Conservation (phyloP, 129 eudicot genomes). For the Glebionis coronaria region DNA sequence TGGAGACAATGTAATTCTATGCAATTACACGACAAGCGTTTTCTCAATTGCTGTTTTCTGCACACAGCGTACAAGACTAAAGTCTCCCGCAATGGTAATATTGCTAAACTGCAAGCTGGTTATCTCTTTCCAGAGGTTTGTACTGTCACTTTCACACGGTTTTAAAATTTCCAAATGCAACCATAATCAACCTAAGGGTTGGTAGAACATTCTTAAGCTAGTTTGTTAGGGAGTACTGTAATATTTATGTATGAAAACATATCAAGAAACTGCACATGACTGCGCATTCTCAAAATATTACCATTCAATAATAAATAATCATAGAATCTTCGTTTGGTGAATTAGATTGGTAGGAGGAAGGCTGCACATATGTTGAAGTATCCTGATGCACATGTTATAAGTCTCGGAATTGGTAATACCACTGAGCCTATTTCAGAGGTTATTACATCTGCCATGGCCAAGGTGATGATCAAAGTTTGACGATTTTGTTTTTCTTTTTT, state of each 20-base stretch:
- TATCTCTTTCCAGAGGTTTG: slow-evolving; percentile 89
- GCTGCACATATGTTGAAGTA: slow-evolving; percentile 66
- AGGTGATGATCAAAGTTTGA: slow-evolving; percentile 35
- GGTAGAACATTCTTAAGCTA: no score
- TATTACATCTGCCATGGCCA: slow-evolving; percentile 86
- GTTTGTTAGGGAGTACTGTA: no score
- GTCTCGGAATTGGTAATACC: slow-evolving; percentile 94
- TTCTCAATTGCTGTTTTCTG: no score
- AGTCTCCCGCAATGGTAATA: slow-evolving; percentile 71
- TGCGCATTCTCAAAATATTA: no score
- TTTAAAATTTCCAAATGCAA: slow-evolving; percentile 1
- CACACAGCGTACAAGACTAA: slow-evolving; percentile 59
- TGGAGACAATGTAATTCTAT: no score
- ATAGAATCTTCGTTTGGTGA: not conserved
- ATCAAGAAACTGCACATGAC: no score
- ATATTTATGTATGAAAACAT: no score
- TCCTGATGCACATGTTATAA: slow-evolving; percentile 91
- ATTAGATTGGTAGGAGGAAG: slow-evolving; percentile 74
- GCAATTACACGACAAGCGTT: no score
- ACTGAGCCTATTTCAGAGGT: slow-evolving; percentile 96
- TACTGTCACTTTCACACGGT: slow-evolving; percentile 1
- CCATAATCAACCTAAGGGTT: no score
- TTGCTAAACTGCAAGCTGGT: slow-evolving; percentile 86
- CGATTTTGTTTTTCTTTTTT: not conserved
- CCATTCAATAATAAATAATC: no score